Evolutionary conservation across 1,139 yeast species (phyloP).

Genomic region (Blastobotrys persicus): DNA sequence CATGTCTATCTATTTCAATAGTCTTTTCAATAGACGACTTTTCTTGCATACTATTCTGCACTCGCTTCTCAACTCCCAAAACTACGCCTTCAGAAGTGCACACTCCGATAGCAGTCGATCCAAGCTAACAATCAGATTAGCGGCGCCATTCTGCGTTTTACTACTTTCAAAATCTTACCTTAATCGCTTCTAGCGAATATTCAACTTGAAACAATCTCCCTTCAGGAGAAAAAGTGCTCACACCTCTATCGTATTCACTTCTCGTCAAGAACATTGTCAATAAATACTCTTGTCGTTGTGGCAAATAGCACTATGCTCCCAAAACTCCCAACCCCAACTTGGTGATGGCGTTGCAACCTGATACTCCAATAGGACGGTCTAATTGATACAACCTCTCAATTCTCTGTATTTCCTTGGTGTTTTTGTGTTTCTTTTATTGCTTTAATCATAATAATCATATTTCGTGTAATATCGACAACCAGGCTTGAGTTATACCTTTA

Average conservation of each 20-base stretch:
- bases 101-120: constrained; percentile 97
- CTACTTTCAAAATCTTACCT: constrained; percentile 42
- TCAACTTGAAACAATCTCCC: constrained; percentile 98
- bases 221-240: constrained; percentile 96
- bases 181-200: constrained; percentile 95
- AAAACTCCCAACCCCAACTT: background rate
- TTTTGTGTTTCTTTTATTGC: too few species aligned
- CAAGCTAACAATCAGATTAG: constrained; percentile 43
- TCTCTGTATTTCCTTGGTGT: too few species aligned
- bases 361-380: too few species aligned
- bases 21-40: constrained; percentile 93
- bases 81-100: constrained; percentile 96
- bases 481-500: too few species aligned
- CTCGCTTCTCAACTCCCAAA: constrained; percentile 95
- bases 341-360: too few species aligned
- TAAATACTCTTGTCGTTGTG: background rate
- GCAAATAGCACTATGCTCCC: background rate
- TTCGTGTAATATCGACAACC: too few species aligned
- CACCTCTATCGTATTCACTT: constrained; percentile 99
- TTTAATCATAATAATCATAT: too few species aligned
- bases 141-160: background rate
- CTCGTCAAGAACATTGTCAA: constrained; percentile 87
- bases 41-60: constrained; percentile 87
- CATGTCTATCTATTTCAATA: constrained; percentile 88
- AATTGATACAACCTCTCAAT: too few species aligned